Base-by-base conservation (phyloP, 2,329 filamentous ascomycete genomes). In the Colletotrichum australisinense region DNA sequence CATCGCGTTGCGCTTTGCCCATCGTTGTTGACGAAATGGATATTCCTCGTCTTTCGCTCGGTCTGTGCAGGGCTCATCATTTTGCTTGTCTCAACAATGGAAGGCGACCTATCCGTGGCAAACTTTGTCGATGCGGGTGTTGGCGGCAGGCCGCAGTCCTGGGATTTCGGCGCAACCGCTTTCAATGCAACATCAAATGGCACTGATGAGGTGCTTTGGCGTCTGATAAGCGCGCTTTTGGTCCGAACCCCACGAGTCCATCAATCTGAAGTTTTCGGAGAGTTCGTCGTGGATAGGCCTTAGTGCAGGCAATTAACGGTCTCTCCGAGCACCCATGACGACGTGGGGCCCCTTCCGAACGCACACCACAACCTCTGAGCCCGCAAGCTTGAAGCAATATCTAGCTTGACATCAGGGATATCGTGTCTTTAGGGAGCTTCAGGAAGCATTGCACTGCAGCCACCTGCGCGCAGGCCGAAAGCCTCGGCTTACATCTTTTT, bases 261-360 rank as follows among this genome's bases (percentile, higher is more conserved):
- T 53, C 19, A 42, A 63, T 42, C 28, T 63, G 69, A 62, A 72
- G 52, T 30, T 22, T 30, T 24, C 42, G 46, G n/a, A 22, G 28
- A 52, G 52, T 32, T 22, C 14, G 16, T 42, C 12, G 32, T 24
- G 35, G 57, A 19, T 42, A 60, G 12, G 16, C 22, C 9, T 35
- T 38, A 35, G 57, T 42, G 59, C 24, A n/a, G 24, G 35, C 65
- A 58, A 52, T 32, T 38, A 55, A 46, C 69, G 69, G 53, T 63
- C 57, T 63, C 65, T 52, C 64, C 66, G 70, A 60, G 63, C 56
- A 56, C 60, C 63, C 63, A 71, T 58, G 69, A 49, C 63, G 49
- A 56, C 32, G 63, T 28, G 57, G 49, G 64, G 28, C 57, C 63
- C 69, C 63, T 68, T 72, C 69, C 57, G 38, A 42, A 72, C 57